Percentiles rank a stretch among this genome's conserved stretches.
Evolutionary conservation across 371 early-diverging fungal genomes (phyloP).

Genomic region (Mucor sp.): DNA sequence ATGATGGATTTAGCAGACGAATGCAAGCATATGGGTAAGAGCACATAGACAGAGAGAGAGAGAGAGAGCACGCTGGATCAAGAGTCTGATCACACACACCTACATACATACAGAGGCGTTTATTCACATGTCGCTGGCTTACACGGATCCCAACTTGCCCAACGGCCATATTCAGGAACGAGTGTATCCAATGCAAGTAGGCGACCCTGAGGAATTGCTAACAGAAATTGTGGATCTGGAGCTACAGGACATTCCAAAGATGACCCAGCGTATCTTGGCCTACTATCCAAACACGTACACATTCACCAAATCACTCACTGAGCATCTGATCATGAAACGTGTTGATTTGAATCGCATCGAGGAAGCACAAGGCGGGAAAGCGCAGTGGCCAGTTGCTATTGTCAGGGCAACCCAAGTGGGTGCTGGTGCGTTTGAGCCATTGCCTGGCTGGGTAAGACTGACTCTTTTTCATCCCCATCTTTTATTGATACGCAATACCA

Average conservation of each 20-base stretch:
- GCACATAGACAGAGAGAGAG: too few species aligned
- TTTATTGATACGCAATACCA: background rate
- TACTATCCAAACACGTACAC: conserved; percentile 65
- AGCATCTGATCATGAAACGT: conserved; percentile 58
- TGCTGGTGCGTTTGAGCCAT: conserved; percentile 54
- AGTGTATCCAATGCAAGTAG: conserved; percentile 61
- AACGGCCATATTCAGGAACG: conserved; percentile 57
- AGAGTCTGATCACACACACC: too few species aligned
- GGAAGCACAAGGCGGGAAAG: conserved; percentile 50
- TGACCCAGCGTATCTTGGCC: conserved; percentile 48
- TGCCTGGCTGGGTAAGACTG: conserved; percentile 62
- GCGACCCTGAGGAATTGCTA: conserved; percentile 57
- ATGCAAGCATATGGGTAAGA: conserved; percentile 48
- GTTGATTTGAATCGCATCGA: conserved; percentile 56
- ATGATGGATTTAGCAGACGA: conserved; percentile 64
- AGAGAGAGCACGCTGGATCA: too few species aligned
- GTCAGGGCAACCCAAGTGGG: conserved; percentile 64
- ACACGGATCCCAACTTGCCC: conserved; percentile 46
- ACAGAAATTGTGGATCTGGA: conserved; percentile 55
- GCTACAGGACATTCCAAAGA: conserved; percentile 52
- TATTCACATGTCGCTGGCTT: conserved; percentile 52
- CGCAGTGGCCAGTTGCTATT: conserved; percentile 59
- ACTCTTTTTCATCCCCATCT: too few species aligned
- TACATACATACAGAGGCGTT: conserved; percentile 33
- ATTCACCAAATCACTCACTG: conserved; percentile 64